phyloP scores from a whole-genome alignment of 2,329 filamentous ascomycete genomes.

The Fusarium beomiforme region DNA sequence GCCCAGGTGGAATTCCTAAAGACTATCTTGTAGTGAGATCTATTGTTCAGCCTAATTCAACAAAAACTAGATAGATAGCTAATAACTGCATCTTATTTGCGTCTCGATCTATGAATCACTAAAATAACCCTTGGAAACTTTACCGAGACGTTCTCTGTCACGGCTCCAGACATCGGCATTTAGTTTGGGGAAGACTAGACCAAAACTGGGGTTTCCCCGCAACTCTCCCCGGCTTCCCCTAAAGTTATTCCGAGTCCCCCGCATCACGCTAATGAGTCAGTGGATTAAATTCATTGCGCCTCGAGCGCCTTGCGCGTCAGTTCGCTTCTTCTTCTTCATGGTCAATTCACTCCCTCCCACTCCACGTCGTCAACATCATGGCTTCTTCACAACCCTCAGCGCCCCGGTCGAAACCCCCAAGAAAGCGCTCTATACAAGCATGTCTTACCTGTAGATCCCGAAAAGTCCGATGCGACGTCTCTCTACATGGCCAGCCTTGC shows the following conservation, averaged over 20 bases:
- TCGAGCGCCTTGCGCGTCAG: no score
- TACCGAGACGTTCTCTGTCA: neutral
- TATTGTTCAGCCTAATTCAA: neutral
- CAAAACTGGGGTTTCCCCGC: neutral
- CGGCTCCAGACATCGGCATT: neutral
- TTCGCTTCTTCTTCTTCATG: neutral
- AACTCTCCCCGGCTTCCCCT: neutral
- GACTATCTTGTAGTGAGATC: neutral
- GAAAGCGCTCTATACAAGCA: neutral
- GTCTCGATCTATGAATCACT: neutral
- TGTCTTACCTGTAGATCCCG: neutral
- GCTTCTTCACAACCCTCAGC: neutral
- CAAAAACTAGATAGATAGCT: neutral
- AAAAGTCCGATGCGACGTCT: slow-evolving; percentile 3
- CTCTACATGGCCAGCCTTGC: neutral
- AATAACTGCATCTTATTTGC: neutral
- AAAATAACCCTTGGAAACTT: neutral
- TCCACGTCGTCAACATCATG: neutral
- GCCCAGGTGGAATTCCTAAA: neutral
- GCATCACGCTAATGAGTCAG: neutral
- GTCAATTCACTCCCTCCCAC: neutral
- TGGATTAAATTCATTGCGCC: no score
- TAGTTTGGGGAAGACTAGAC: neutral
- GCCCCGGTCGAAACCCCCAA: neutral
- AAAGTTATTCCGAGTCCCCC: neutral